Base-by-base conservation (phyloP, 1,284 basidiomycete genomes). In the Puccinia triticina region DNA sequence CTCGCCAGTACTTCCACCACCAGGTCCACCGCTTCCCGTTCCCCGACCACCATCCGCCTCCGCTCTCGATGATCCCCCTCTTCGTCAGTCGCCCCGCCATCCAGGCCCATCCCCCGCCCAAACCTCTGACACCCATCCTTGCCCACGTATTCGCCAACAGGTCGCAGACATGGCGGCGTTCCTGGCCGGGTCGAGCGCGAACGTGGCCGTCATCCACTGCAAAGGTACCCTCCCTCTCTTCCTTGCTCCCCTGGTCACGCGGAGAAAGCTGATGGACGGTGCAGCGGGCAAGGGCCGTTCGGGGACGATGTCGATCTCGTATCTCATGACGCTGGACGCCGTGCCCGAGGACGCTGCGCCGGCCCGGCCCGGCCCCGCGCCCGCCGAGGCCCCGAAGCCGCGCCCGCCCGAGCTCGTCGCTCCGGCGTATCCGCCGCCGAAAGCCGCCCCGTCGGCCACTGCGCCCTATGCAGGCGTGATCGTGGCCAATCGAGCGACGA, bases 191-290 rank as follows among this genome's bases (percentile, higher is more conserved):
- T 85, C 86, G 53, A 83, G 84, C 5, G 83, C 84, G 46, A 84
- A 85, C 16, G 84, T 85, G 23, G 85, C 85, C n/a, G 86, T 86
- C 46, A 85, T 86, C 43, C 86, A 86, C 53, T 86, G 86, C 83
- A 86, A 86, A 69, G 84, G 83, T 84, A 29, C 40, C 7, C 40
- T 37, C 55, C 59, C 8, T n/a, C n/a, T n/a, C n/a, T n/a, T n/a
- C n/a, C n/a, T n/a, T n/a, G n/a, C n/a, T n/a, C n/a, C n/a, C n/a
- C n/a, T n/a, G n/a, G n/a, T n/a, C n/a, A n/a, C n/a, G n/a, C n/a
- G n/a, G n/a, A n/a, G n/a, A n/a, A n/a, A n/a, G n/a, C n/a, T n/a
- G n/a, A n/a, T n/a, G n/a, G n/a, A n/a, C n/a, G n/a, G 14, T 71
- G 18, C 53, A 75, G 73, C 73, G 32, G 73, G 73, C 23, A 75